Conservation (phyloP, 23 red algal genomes). For the Chondrus crispus region DNA sequence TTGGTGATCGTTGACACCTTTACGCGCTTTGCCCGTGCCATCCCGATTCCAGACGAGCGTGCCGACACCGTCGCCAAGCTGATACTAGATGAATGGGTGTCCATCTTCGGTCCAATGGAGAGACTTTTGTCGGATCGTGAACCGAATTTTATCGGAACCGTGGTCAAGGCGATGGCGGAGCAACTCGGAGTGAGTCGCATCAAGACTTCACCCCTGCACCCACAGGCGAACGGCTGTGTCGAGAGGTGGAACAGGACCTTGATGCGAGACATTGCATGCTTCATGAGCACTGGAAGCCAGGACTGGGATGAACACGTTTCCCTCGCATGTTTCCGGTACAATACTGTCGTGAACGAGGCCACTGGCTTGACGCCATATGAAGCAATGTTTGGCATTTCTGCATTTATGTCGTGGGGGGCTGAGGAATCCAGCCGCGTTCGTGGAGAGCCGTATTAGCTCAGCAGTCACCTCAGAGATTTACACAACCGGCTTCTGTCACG, state of each 20-base stretch:
- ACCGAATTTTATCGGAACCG: background rate
- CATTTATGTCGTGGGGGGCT: background rate
- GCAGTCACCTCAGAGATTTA: background rate
- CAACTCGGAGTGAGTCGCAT: too few species aligned
- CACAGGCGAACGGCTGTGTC: too few species aligned
- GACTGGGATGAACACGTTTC: too few species aligned
- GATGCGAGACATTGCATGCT: too few species aligned
- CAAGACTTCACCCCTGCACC: too few species aligned
- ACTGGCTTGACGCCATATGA: constrained; percentile 13
- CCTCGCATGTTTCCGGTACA: too few species aligned
- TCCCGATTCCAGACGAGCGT: background rate
- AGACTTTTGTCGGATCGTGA: background rate
- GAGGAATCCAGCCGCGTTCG: background rate
- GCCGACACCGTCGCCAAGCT: background rate
- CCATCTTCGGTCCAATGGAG: background rate
- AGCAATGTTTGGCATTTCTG: background rate
- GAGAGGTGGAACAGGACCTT: too few species aligned
- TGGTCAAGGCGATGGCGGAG: too few species aligned
- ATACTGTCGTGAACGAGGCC: background rate
- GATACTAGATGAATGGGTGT: constrained; percentile 7
- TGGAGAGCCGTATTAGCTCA: background rate
- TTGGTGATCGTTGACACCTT: background rate
- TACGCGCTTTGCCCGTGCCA: background rate
- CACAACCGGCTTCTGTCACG: background rate
- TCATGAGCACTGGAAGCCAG: too few species aligned